Conservation (phyloP, 495 filamentous ascomycete species). For the Cercophora scortea region DNA sequence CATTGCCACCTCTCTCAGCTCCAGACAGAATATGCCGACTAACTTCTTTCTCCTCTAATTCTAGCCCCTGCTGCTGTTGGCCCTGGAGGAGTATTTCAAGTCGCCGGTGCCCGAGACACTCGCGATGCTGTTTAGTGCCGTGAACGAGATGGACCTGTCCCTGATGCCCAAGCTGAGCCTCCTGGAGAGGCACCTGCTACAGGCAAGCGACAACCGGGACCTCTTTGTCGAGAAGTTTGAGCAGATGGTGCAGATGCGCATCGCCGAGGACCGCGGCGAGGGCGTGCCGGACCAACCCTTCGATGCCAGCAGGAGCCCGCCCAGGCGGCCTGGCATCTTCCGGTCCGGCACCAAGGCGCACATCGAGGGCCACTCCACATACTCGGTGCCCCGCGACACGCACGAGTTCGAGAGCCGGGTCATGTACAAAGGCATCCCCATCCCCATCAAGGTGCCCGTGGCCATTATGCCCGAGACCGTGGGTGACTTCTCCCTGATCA, state of each 20-base stretch:
- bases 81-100: constrained; percentile 96
- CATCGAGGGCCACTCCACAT: constrained; percentile 41
- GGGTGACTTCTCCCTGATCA: constrained; percentile 94
- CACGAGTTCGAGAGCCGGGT: constrained; percentile 96
- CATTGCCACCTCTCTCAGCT: not conserved
- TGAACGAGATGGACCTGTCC: constrained; percentile 95
- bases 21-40: constrained; percentile 8
- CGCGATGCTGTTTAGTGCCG: constrained; percentile 79
- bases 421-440: constrained; percentile 88
- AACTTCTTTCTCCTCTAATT: constrained; percentile 6
- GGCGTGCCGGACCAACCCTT: constrained; percentile 31
- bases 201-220: constrained; percentile 86
- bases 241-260: constrained; percentile 69
- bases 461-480: constrained; percentile 92
- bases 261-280: constrained; percentile 43
- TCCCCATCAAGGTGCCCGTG: constrained; percentile 91
- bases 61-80: constrained; percentile 86
- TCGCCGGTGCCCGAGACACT: constrained; percentile 82
- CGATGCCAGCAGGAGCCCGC: constrained; percentile 40
- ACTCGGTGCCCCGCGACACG: constrained; percentile 78
- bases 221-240: constrained; percentile 98
- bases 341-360: constrained; percentile 48
- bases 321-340: constrained; percentile 39
- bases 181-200: constrained; percentile 78
- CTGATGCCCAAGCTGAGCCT: constrained; percentile 80